Conservation (phyloP, 805 yeast species). For the Ogataea henricii region DNA sequence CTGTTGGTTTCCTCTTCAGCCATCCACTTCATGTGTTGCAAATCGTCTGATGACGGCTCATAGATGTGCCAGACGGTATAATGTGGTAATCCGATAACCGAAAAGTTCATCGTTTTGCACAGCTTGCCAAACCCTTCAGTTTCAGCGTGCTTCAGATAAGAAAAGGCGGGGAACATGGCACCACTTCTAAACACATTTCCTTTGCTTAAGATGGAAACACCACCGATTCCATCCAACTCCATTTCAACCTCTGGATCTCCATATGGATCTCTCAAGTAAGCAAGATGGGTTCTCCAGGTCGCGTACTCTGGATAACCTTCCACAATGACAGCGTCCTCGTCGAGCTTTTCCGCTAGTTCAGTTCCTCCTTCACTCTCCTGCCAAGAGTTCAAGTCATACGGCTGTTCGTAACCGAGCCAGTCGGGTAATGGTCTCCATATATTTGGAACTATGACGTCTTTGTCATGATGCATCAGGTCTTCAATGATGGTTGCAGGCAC, state of each 20-base stretch:
- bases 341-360: conserved; percentile 69
- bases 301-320: conserved; percentile 96
- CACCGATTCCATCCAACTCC: conserved; percentile 96
- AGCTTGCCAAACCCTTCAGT: conserved; percentile 94
- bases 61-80: conserved; percentile 93
- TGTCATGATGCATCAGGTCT: conserved; percentile 85
- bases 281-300: conserved; percentile 95
- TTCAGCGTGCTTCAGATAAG: conserved; percentile 92
- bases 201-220: conserved; percentile 86
- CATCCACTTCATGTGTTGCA: conserved; percentile 83
- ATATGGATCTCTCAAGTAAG: conserved; percentile 86
- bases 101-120: conserved; percentile 79
- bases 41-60: conserved; percentile 89
- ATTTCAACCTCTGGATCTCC: conserved; percentile 92
- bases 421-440: conserved; percentile 87
- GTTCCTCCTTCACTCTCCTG: conserved; percentile 77
- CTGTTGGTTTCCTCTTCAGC: conserved; percentile 72
- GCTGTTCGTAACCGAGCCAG: conserved; percentile 79
- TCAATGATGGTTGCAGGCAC: conserved; percentile 81
- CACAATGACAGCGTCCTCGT: conserved; percentile 92
- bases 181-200: conserved; percentile 86
- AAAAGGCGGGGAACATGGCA: conserved; percentile 91
- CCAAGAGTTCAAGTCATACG: conserved; percentile 81
- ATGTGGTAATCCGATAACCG: conserved; percentile 87
- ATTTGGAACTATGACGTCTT: conserved; percentile 89